Percentiles rank a stretch among this genome's conserved stretches.
phyloP scores from a whole-genome alignment of 345 rosid species.

The Euphorbia peplus region DNA sequence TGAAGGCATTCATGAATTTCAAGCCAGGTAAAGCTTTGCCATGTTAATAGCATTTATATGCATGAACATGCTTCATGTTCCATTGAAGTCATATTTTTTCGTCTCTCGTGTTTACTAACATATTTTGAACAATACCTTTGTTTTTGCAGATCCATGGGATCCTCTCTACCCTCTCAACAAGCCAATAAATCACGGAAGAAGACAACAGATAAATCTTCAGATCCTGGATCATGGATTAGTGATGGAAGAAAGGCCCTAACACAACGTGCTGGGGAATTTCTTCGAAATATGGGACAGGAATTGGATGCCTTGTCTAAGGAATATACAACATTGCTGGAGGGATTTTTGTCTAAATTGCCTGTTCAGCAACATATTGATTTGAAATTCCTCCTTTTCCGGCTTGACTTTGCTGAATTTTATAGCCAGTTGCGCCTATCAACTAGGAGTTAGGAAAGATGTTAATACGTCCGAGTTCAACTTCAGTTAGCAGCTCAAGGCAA shows the following conservation, averaged over 20 bases:
- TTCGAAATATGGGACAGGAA: conserved; percentile 71
- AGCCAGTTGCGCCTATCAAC: conserved; percentile 48
- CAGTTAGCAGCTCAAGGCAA: conserved; percentile 14
- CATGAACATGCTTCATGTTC: neutral
- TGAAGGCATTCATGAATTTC: conserved; percentile 85
- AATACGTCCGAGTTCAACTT: conserved; percentile 11
- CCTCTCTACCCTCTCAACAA: conserved; percentile 50
- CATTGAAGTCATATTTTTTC: neutral
- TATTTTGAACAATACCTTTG: neutral
- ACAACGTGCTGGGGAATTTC: conserved; percentile 88
- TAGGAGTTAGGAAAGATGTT: conserved; percentile 29
- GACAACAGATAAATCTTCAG: conserved; percentile 36
- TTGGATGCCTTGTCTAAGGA: conserved; percentile 69
- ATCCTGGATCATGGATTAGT: conserved; percentile 59
- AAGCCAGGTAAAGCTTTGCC: conserved; percentile 58
- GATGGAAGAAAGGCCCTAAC: conserved; percentile 88
- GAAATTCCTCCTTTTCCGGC: conserved; percentile 91
- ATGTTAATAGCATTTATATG: neutral
- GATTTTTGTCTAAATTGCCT: conserved; percentile 75
- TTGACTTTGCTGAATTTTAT: conserved; percentile 93
- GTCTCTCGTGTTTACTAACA: neutral
- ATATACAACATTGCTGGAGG: conserved; percentile 65
- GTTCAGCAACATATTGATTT: conserved; percentile 22
- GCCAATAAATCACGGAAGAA: conserved; percentile 40
- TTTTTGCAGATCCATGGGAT: conserved; percentile 48